Evolutionary conservation across 2,329 filamentous ascomycete genomes (phyloP).

Genomic region (Apiospora aurea): DNA sequence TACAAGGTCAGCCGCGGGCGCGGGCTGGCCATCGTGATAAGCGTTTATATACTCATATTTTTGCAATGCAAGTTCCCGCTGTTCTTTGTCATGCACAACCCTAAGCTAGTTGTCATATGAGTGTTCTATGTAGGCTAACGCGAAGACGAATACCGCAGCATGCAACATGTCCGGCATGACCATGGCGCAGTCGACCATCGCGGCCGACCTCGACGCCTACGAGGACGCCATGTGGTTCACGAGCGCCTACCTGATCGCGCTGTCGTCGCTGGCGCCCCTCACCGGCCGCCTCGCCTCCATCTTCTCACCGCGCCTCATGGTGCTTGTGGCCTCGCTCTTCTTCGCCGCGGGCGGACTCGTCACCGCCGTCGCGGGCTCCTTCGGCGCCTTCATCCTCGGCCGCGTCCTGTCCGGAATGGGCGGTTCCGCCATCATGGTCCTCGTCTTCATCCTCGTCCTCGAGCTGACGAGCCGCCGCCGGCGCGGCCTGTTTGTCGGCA

Average conservation of each 20-base stretch:
- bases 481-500: constrained; percentile 76
- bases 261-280: constrained; percentile 71
- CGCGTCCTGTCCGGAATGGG: constrained; percentile 73
- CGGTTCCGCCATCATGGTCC: constrained; percentile 74
- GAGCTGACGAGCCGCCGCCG: constrained; percentile 72
- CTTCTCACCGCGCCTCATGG: constrained; percentile 72
- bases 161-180: constrained; percentile 83
- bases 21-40: constrained; percentile 55
- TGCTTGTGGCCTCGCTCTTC: constrained; percentile 65
- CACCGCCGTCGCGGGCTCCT: constrained; percentile 65
- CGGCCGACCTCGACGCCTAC: constrained; percentile 76
- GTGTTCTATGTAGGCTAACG: not conserved
- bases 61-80: constrained; percentile 55
- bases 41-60: constrained; percentile 65
- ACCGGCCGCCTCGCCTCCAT: constrained; percentile 76
- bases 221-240: constrained; percentile 82
- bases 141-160: constrained; percentile 44
- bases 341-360: constrained; percentile 69
- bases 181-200: constrained; percentile 80
- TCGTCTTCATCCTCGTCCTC: constrained; percentile 78
- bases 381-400: constrained; percentile 72
- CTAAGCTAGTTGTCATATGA: not conserved
- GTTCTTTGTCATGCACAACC: too few relatives aligned
- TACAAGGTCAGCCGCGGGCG: constrained; percentile 42
- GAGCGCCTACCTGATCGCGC: constrained; percentile 71